phyloP scores from a whole-genome alignment of 2,329 filamentous ascomycete species.

The Hysterium pulicare region DNA sequence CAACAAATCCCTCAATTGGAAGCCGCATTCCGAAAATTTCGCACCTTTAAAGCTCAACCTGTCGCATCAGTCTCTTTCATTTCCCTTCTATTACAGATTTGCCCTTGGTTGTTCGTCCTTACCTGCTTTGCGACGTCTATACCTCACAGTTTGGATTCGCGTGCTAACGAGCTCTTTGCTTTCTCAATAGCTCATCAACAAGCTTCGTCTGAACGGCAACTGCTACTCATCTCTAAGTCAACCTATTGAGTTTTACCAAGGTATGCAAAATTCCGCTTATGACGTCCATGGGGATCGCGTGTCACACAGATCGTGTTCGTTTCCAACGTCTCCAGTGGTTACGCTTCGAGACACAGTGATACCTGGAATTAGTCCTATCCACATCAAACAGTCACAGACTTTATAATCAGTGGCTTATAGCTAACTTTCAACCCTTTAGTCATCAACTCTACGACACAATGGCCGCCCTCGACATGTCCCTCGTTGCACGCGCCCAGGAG shows the following conservation, averaged over 20 bases:
- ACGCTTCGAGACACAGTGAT: too few species aligned
- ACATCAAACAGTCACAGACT: too few species aligned
- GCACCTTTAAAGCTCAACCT: slow-evolving; percentile 29
- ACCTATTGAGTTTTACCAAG: slow-evolving; percentile 15
- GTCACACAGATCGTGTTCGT: slow-evolving; percentile 8
- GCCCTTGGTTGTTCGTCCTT: too few species aligned
- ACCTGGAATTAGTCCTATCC: too few species aligned
- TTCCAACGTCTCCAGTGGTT: too few species aligned
- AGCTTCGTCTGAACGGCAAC: slow-evolving; percentile 19
- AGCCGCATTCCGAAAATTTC: slow-evolving; percentile 30
- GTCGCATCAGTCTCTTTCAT: slow-evolving; percentile 23
- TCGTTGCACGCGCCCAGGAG: slow-evolving; percentile 35
- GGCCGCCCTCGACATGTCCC: slow-evolving; percentile 36
- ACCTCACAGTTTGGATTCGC: too few species aligned
- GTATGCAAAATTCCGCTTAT: slow-evolving; percentile 24
- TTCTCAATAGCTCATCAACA: slow-evolving; percentile 19
- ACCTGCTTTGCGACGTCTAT: too few species aligned
- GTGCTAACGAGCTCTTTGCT: slow-evolving; percentile 30
- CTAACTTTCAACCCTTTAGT: slow-evolving; percentile 7
- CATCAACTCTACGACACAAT: slow-evolving; percentile 18
- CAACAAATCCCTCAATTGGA: slow-evolving; percentile 37
- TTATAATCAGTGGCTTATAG: not conserved
- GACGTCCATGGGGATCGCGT: slow-evolving; percentile 16
- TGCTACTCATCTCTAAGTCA: slow-evolving; percentile 9
- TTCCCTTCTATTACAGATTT: too few species aligned